These are phyloP conservation scores for Poa pratensis DNA, from an alignment of 176 grass and related monocot species.

Conservation along the genomic window DNA sequence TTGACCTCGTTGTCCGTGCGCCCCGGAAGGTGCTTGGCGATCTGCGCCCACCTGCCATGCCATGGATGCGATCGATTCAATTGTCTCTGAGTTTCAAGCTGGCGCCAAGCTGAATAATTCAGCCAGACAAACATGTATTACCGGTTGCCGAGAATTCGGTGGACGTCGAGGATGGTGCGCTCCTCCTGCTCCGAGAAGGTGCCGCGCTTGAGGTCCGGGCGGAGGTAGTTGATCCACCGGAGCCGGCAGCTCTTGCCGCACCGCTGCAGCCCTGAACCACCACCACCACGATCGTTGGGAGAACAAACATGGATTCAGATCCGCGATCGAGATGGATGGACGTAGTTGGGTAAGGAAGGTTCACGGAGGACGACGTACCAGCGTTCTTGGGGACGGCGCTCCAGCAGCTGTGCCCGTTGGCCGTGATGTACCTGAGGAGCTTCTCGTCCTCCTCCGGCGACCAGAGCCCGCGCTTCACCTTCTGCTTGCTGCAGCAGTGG, in stretches of 20 bases:
- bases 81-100: not conserved
- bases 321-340: not conserved
- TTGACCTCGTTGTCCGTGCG: constrained; percentile 99
- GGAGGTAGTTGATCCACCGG: constrained; percentile 99
- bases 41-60: constrained; percentile 87
- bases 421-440: constrained; percentile 80
- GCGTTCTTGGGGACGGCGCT: constrained; percentile 95
- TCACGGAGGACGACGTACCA: constrained; percentile 38
- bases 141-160: constrained; percentile 97
- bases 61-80: constrained; percentile 23
- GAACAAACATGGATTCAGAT: not conserved
- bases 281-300: not conserved
- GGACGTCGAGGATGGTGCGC: constrained; percentile 93
- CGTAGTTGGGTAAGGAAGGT: not conserved
- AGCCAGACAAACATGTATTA: constrained; percentile 9
- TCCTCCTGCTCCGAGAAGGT: constrained; percentile 92
- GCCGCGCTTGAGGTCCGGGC: constrained; percentile 88
- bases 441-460: constrained; percentile 98
- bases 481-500: constrained; percentile 99
- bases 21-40: constrained; percentile 93
- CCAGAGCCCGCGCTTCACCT: constrained; percentile 98
- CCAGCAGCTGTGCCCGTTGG: constrained; percentile 95
- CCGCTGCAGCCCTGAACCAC: constrained; percentile 73
- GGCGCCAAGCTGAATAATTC: not conserved
- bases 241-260: constrained; percentile 99